phyloP scores from a whole-genome alignment of 2,329 filamentous ascomycete species.

The Aspergillus sp. region DNA sequence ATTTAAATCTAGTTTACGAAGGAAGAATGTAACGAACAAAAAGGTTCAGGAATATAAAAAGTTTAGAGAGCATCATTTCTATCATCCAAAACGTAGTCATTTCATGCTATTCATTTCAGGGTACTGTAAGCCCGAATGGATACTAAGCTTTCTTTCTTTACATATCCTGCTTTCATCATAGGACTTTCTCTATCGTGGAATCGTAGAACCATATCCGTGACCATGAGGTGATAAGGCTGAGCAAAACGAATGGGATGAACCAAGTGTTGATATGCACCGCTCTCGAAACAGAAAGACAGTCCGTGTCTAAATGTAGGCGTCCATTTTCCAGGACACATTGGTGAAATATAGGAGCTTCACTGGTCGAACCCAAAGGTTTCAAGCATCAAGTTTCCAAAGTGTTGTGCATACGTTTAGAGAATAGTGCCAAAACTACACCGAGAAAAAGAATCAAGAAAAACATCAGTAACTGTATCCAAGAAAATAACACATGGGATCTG shows the following conservation, averaged over 20 bases:
- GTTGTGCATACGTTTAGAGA: constrained; percentile 28
- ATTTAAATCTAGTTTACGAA: background rate
- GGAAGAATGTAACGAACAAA: too few relatives aligned
- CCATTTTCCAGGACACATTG: background rate
- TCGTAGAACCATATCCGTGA: constrained; percentile 12
- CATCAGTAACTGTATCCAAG: constrained; percentile 28
- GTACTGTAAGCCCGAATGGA: background rate
- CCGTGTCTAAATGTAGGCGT: background rate
- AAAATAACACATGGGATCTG: constrained; percentile 20
- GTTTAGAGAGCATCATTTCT: too few relatives aligned
- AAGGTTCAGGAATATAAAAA: too few relatives aligned
- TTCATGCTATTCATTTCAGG: background rate
- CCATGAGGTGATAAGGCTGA: background rate
- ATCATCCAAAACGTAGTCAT: background rate
- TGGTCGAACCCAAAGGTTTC: background rate
- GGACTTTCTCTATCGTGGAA: constrained; percentile 19
- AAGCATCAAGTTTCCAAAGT: constrained; percentile 5
- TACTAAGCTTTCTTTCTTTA: background rate
- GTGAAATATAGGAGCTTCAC: too few relatives aligned
- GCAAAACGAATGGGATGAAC: background rate
- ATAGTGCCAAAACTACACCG: constrained; percentile 42
- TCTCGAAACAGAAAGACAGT: too few relatives aligned
- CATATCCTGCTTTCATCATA: constrained; percentile 12
- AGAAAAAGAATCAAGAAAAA: constrained; percentile 28
- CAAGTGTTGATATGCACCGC: background rate